Evolutionary conservation across 345 rosid genomes (phyloP).

Genomic region (Citrus unshiu): DNA sequence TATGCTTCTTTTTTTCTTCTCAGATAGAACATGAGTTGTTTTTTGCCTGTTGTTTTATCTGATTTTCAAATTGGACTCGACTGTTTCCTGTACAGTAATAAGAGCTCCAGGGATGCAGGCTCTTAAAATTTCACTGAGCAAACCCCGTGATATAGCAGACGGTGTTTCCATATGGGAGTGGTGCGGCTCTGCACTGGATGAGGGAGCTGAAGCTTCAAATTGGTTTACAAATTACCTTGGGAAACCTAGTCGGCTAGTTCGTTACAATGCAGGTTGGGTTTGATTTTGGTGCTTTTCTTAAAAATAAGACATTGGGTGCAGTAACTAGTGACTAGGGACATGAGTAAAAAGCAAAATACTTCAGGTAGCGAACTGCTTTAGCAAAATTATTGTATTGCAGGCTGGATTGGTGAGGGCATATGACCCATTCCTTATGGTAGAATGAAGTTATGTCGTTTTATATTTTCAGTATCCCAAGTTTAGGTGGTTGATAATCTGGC

Average conservation of each 20-base stretch:
- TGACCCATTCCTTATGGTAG: not conserved
- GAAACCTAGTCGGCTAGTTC: conserved; percentile 75
- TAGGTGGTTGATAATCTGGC: not conserved
- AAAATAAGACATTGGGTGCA: not conserved
- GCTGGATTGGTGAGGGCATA: not conserved
- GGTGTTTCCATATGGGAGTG: conserved; percentile 90
- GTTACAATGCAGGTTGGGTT: conserved; percentile 67
- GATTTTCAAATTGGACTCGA: not conserved
- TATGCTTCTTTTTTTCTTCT: not conserved
- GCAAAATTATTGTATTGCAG: not conserved
- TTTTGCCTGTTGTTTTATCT: not conserved
- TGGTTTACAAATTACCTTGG: conserved; percentile 82
- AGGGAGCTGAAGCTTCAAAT: conserved; percentile 78
- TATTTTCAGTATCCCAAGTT: not conserved
- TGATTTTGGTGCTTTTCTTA: conserved; percentile 10
- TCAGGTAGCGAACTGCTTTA: not conserved
- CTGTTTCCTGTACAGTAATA: conserved; percentile 40
- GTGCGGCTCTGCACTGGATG: conserved; percentile 90
- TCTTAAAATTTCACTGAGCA: conserved; percentile 58
- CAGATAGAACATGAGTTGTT: not conserved
- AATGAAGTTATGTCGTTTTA: not conserved
- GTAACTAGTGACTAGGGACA: not conserved
- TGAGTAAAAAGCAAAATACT: not conserved
- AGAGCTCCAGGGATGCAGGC: conserved; percentile 79
- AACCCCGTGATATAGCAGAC: conserved; percentile 35